Conservation (phyloP, 2,329 filamentous ascomycete species). For the Cephalotrichum gorgonifer region DNA sequence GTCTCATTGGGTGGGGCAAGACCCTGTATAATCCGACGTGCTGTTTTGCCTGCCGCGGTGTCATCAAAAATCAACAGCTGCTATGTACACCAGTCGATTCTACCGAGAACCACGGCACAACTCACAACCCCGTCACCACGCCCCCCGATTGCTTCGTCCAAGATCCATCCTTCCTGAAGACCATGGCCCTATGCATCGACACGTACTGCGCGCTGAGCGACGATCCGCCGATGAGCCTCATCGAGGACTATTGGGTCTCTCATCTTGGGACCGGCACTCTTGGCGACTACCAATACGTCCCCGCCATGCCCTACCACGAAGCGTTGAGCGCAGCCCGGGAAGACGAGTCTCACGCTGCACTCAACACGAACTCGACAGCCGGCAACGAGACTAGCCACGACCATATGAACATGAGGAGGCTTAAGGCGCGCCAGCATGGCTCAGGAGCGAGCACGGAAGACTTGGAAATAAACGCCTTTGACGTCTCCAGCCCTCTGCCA, state of each 20-base stretch:
- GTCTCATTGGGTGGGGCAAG: slow-evolving; percentile 9
- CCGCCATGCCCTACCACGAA: slow-evolving; percentile 17
- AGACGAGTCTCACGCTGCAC: slow-evolving; percentile 10
- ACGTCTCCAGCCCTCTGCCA: slow-evolving; percentile 12
- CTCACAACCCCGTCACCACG: slow-evolving; percentile 12
- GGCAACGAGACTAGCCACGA: background rate
- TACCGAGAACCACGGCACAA: slow-evolving; percentile 13
- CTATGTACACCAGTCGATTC: slow-evolving; percentile 17
- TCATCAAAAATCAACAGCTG: slow-evolving; percentile 16
- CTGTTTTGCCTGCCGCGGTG: slow-evolving; percentile 21
- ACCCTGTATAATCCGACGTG: slow-evolving; percentile 12
- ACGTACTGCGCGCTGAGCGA: slow-evolving; percentile 17
- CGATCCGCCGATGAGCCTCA: slow-evolving; percentile 8
- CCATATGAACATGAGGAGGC: slow-evolving; percentile 1
- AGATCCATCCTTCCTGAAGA: slow-evolving; percentile 18
- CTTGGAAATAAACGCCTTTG: slow-evolving; percentile 5
- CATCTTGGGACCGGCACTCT: slow-evolving; percentile 18
- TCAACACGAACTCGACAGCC: background rate
- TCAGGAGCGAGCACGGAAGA: background rate
- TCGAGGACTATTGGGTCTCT: slow-evolving; percentile 18
- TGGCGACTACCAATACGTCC: slow-evolving; percentile 12
- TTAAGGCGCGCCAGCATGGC: slow-evolving; percentile 8
- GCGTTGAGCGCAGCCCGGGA: slow-evolving; percentile 13
- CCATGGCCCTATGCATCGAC: slow-evolving; percentile 22
- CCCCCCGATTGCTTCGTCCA: slow-evolving; percentile 17